Conservation (phyloP, 345 rosid genomes). For the Euphorbia pulcherrima region DNA sequence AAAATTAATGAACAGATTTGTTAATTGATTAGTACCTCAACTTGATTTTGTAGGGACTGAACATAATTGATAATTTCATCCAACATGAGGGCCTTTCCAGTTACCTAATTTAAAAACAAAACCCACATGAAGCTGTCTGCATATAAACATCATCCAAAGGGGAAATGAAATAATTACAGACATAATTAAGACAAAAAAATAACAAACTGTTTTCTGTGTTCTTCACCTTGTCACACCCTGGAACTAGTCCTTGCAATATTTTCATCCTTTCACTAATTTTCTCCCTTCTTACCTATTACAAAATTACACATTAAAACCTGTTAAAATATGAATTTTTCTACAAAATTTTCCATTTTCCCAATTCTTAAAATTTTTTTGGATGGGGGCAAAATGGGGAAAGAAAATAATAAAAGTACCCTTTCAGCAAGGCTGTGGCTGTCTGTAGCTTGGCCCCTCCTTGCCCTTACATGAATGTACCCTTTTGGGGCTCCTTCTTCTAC, state of each 20-base stretch:
- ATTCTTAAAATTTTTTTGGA: neutral
- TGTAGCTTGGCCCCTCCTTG: conserved; percentile 81
- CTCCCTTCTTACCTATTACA: conserved; percentile 62
- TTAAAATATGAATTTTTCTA: neutral
- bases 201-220: neutral
- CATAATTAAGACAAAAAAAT: conserved; percentile 16
- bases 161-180: neutral
- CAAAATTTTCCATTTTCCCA: neutral
- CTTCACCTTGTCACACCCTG: conserved; percentile 75
- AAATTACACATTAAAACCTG: conserved; percentile 12
- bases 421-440: conserved; percentile 78
- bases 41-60: conserved; percentile 64
- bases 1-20: neutral
- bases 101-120: conserved; percentile 42
- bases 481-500: conserved; percentile 40
- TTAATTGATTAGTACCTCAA: conserved; percentile 41
- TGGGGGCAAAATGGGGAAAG: conserved; percentile 15
- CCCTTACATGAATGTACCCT: conserved; percentile 77
- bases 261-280: conserved; percentile 76
- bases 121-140: conserved; percentile 39
- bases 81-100: conserved; percentile 79
- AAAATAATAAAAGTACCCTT: conserved; percentile 41
- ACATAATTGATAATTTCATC: conserved; percentile 84
- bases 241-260: conserved; percentile 56
- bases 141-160: neutral